Percentiles rank a stretch among this genome's conserved stretches.
phyloP scores from a whole-genome alignment of 192 early-diverging fungal species.

The Coemansia sp. region DNA sequence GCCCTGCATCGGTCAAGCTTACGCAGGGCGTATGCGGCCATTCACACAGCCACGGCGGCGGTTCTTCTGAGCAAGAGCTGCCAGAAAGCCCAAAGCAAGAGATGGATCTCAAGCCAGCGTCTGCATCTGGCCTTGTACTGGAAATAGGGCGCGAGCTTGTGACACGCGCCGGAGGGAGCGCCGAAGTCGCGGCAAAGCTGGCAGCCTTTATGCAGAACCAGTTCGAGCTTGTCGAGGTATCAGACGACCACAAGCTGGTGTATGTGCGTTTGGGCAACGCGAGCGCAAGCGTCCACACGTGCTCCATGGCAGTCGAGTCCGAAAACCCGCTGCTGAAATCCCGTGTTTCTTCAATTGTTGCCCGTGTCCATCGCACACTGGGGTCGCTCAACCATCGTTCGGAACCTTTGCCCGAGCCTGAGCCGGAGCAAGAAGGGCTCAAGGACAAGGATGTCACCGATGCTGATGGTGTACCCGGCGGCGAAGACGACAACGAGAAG shows the following conservation, averaged over 20 bases:
- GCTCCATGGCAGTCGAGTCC: conserved; percentile 32
- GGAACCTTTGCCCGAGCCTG: conserved; percentile 24
- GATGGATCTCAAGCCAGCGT: neutral
- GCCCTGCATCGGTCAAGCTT: conserved; percentile 85
- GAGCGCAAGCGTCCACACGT: conserved; percentile 18
- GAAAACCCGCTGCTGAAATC: conserved; percentile 33
- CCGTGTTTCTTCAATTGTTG: conserved; percentile 36
- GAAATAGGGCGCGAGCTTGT: neutral
- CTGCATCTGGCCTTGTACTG: neutral
- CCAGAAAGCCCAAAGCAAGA: neutral
- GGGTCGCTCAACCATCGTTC: conserved; percentile 36
- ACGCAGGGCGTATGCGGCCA: conserved; percentile 39
- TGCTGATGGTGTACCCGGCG: neutral
- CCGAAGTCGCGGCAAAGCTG: conserved; percentile 26
- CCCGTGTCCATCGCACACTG: conserved; percentile 39
- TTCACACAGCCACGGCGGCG: conserved; percentile 12
- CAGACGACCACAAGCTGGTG: conserved; percentile 16
- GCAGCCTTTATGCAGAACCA: conserved; percentile 47
- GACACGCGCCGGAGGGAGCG: conserved; percentile 17
- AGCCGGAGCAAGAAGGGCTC: conserved; percentile 10
- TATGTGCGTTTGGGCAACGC: conserved; percentile 29
- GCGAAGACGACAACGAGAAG: conserved; percentile 6
- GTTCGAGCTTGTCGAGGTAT: conserved; percentile 28
- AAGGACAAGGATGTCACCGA: conserved; percentile 4
- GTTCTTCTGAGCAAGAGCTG: neutral